Base-by-base conservation (phyloP, 306 rosid species). In the Cajanus cajan region DNA sequence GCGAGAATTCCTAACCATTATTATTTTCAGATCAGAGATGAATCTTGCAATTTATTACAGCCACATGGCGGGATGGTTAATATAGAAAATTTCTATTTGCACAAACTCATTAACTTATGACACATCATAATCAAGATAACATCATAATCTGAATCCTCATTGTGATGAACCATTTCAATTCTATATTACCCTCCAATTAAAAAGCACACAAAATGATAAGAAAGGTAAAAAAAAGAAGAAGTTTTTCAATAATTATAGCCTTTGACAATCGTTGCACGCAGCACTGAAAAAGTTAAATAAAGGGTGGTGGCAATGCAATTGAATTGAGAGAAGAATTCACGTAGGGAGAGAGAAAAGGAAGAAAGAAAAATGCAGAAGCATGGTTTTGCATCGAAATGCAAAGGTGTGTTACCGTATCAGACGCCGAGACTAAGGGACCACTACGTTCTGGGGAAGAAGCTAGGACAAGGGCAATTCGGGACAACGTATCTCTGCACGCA, bases 391-490 rank as follows among this genome's bases (percentile, higher is more conserved):
- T 71, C 94, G 19, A 63, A 82, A 71, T 12, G 85, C 62, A 37
- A 52, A 9, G 36, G 88, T 6, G 96, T 93, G 34, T 80, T 93
- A 73, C 98, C 98, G 0, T 84, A 91, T 71, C 87, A 91, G 45
- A 93, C 98, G 2, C 87, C 89, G 2, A 77, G 85, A 12, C 76
- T 93, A 8, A 87, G 98, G 86, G 96, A 93, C 33, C 94, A 89
- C 68, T 93, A 93, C 76, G 87, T 88, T 34, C 70, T 93, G 21
- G 98, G 98, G 5, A 93, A 88, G 90, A 93, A 90, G 69, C 93
- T 93, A 0, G 98, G 96, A 1, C 96, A 91, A 33, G 98, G 98
- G 4, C 96, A 93, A 82, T 91, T 89, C 59, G 98, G 96, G 2
- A 93, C 96, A 12, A 91, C 94, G 3, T 93, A 93, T 50, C 90